Conservation (phyloP, 495 filamentous ascomycete species). For the Hyaloscypha hepaticicola region DNA sequence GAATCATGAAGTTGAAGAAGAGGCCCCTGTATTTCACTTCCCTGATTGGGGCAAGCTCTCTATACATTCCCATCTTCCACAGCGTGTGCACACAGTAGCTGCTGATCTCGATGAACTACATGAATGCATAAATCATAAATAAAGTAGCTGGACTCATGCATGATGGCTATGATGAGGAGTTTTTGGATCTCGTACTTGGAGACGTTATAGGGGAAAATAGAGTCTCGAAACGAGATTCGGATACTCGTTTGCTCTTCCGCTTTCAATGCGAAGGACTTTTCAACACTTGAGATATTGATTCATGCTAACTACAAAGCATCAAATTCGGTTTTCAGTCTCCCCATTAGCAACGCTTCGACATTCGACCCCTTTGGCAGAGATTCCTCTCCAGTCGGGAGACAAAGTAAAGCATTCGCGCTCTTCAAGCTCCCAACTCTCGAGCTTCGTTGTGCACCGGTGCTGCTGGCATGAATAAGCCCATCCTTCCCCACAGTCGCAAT, state of each 20-base stretch:
- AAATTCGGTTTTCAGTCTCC: constrained; percentile 24
- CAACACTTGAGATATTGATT: background rate
- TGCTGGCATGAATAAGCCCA: constrained; percentile 71
- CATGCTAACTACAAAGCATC: constrained; percentile 21
- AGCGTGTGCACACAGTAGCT: background rate
- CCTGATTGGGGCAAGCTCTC: background rate
- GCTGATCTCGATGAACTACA: constrained; percentile 6
- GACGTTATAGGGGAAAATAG: background rate
- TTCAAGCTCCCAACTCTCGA: constrained; percentile 85
- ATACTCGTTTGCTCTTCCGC: no score
- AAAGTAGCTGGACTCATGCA: constrained; percentile 9
- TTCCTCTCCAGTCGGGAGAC: constrained; percentile 55
- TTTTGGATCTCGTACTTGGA: background rate
- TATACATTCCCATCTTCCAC: constrained; percentile 4
- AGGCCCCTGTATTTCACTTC: background rate
- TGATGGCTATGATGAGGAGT: background rate
- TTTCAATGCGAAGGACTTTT: no score
- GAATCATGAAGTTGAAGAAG: background rate
- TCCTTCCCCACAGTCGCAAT: constrained; percentile 59
- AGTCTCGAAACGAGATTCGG: background rate
- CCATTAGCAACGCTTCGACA: constrained; percentile 33
- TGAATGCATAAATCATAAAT: background rate
- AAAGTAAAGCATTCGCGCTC: constrained; percentile 82
- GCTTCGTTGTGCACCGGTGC: constrained; percentile 88
- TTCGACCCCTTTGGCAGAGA: constrained; percentile 23